Base-by-base conservation (phyloP, 1,139 yeast genomes). In the Taphrina betulina region DNA sequence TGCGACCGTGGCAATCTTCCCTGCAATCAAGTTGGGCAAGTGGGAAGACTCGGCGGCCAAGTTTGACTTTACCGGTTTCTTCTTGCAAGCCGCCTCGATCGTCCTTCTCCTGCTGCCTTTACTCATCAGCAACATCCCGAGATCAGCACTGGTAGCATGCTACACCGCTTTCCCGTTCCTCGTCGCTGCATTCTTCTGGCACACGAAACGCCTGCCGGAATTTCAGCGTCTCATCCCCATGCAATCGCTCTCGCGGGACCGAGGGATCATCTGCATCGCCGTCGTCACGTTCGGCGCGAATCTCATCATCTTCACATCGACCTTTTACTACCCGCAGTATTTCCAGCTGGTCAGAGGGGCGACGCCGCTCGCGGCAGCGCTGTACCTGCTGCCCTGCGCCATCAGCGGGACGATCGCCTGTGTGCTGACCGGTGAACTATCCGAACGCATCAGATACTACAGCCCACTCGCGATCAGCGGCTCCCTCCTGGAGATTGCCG, bases 391-490 rank as follows among this genome's bases (percentile, higher is more conserved):
- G 31, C 54, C 54, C 2, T 29, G 33, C 19, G 44, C 37, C 14
- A 24, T 19, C 1, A 5, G 29, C 4, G 54, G 54, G 7, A 31
- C 54, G 8, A 16, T 40, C 5, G 26, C 40, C 5, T 16, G 33
- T 5, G 46, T 50, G 31, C 10, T 40, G 24, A 46, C 33, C 34
- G 38, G 46, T 23, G 40, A 40, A 28, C 16, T 38, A 12, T 29
- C 26, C 5, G 46, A 38, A n/a, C 16, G 17, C n/a, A 35, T 29
- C 17, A 35, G 40, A 8, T 28, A 33, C 34, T 38, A 24, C 40
- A 24, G 23, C 16, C 28, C 24, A 29, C 23, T 26, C 29, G 40
- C 28, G 12, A 33, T 50, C 31, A 37, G 36, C 29, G 38, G 40
- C 12, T 16, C 37, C 17, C 16, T 40, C 22, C 20, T 50, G 17